phyloP scores from a whole-genome alignment of 768 basidiomycete species.

The Lactarius tabidus region DNA sequence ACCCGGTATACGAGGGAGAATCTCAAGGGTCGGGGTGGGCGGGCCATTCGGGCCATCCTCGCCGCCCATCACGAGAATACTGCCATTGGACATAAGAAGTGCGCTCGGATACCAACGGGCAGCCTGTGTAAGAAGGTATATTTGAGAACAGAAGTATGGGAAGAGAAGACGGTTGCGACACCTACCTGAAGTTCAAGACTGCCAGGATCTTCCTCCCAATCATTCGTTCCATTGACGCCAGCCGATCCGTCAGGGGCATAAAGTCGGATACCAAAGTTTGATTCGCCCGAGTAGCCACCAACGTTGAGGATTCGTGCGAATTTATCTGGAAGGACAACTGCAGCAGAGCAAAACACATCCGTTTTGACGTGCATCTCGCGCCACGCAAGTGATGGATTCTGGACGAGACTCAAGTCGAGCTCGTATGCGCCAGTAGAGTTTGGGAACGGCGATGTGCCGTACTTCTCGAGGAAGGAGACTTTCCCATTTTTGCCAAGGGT shows the following conservation, averaged over 20 bases:
- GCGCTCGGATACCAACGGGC: constrained; percentile 73
- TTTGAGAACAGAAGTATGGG: not conserved
- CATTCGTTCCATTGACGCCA: constrained; percentile 69
- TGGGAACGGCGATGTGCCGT: constrained; percentile 49
- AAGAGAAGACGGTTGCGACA: not conserved
- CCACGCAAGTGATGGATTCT: constrained; percentile 50
- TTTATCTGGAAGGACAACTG: constrained; percentile 71
- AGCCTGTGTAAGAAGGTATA: constrained; percentile 33
- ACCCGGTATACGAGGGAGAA: constrained; percentile 62
- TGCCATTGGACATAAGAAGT: constrained; percentile 67
- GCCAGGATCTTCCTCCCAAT: constrained; percentile 71
- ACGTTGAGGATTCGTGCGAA: constrained; percentile 61
- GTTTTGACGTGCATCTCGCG: constrained; percentile 72
- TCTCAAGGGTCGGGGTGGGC: constrained; percentile 65
- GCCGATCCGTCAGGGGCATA: constrained; percentile 65
- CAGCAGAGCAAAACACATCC: constrained; percentile 77
- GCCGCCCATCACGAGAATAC: constrained; percentile 70
- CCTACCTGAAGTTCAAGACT: constrained; percentile 58
- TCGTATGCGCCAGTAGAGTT: constrained; percentile 81
- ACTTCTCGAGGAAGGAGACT: constrained; percentile 69
- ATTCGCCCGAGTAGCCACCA: constrained; percentile 53
- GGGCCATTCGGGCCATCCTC: constrained; percentile 64
- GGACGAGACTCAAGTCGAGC: constrained; percentile 56
- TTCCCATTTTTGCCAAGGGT: constrained; percentile 81
- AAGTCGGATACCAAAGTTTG: constrained; percentile 72